Evolutionary conservation across 2,329 filamentous ascomycete species (phyloP).

Genomic region (Colletotrichum tofieldiae): DNA sequence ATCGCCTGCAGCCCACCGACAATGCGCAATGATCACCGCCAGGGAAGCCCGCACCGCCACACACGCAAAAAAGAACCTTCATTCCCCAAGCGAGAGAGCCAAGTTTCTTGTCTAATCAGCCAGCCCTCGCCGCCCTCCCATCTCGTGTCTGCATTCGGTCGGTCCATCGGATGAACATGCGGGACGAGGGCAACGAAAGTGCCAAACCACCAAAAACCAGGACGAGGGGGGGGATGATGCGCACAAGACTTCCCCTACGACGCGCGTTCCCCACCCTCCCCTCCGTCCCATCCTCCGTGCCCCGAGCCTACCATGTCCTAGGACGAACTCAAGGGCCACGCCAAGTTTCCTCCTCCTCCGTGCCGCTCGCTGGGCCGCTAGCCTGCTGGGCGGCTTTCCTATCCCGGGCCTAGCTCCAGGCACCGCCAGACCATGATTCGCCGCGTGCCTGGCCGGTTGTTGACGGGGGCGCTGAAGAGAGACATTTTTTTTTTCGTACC

Average conservation of each 20-base stretch:
- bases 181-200: not conserved
- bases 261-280: constrained; percentile 11
- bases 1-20: not conserved
- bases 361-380: not conserved
- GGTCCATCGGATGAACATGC: not conserved
- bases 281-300: not conserved
- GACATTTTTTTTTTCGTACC: not conserved
- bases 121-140: not conserved
- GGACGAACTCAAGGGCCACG: not conserved
- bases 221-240: too few species aligned
- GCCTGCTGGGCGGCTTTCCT: not conserved
- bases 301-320: not conserved
- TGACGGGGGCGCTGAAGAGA: not conserved
- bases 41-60: not conserved
- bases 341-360: constrained; percentile 16
- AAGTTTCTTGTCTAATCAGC: not conserved
- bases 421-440: constrained; percentile 13
- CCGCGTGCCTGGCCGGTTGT: constrained; percentile 9
- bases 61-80: not conserved
- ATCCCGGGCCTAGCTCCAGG: constrained; percentile 29
- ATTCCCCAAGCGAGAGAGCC: not conserved
- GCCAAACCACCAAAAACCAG: not conserved
- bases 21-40: not conserved
- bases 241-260: too few species aligned
- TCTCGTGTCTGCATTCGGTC: not conserved